Percentiles rank a stretch among this genome's conserved stretches.
Evolutionary conservation across 306 rosid species (phyloP).

Genomic region (Glycyrrhiza uralensis): DNA sequence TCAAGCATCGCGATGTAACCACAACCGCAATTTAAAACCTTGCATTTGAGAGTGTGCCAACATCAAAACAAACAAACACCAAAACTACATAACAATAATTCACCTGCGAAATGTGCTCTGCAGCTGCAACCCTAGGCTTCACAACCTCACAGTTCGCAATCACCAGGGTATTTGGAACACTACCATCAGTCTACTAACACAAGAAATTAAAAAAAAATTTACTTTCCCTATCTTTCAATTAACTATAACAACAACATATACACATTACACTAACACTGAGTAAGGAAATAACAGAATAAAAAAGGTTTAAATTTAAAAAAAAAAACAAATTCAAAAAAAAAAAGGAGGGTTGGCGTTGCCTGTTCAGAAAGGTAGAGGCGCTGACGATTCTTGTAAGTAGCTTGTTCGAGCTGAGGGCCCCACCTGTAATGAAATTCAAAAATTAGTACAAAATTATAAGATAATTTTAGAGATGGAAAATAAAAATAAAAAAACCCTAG

Average conservation of each 20-base stretch:
- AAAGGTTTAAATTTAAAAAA: not conserved
- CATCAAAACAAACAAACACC: not conserved
- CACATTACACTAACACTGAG: not conserved
- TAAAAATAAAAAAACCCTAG: conserved; percentile 17
- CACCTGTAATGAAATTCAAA: conserved; percentile 39
- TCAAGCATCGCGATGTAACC: too few relatives aligned
- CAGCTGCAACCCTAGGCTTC: conserved; percentile 98
- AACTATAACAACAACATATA: not conserved
- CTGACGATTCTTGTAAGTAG: conserved; percentile 94
- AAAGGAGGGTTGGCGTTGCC: conserved; percentile 27
- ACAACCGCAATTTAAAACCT: too few relatives aligned
- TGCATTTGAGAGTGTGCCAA: too few relatives aligned
- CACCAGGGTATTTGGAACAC: conserved; percentile 96
- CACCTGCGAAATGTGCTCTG: conserved; percentile 98
- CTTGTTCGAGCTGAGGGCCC: conserved; percentile 98
- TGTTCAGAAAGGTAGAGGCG: conserved; percentile 95
- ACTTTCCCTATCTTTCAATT: not conserved
- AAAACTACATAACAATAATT: not conserved
- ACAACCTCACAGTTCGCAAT: conserved; percentile 99
- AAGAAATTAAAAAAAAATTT: not conserved
- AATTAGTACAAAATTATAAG: not conserved
- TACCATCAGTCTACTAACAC: conserved; percentile 77
- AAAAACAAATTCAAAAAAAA: not conserved
- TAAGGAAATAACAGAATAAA: not conserved
- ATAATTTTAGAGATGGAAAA: not conserved